Evolutionary conservation across 768 basidiomycete genomes (phyloP), one percentile per base, ranked within the genome.

Genomic region (Boletellus sp.): DNA sequence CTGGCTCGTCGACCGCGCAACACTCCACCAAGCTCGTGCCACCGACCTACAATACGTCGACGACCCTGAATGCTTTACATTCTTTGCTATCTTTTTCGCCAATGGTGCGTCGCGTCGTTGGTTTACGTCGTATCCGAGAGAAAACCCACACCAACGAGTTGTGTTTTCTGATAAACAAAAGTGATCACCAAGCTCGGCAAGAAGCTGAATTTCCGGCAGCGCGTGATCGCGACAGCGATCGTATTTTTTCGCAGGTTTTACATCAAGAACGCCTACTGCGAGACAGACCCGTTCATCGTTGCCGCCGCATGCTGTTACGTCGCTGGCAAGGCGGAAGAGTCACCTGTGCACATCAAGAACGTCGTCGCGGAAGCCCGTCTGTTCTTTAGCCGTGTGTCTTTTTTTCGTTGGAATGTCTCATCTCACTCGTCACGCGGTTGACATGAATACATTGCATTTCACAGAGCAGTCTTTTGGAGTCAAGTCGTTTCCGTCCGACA

Each of bases 201-300:
- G 71, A 86, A 86, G 54, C 76, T 94, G 35, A 72, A 74, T 36
- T 75, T 97, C 11, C 82, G 93, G 24, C 96, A 98, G 68, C 81
- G 94, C 37, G 91, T 90, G 4, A 89, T 94, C 48, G 92, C 95
- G 3, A 97, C 94, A 1, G 93, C 95, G 20, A 92, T 87, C 42
- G 87, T 97, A 35, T 98, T 92, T 71, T 96, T 98, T 69, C 83
- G 90, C 33, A 76, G 96, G n/a, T 98, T 97, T 71, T 99, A 98
- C 68, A 73, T 95, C 60, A 95, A 95, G 73, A 97, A 95, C 65
- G 78, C 84, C 8, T 95, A 94, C 63, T 93, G 90, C 72, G 94
- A 96, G 65, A 97, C 95, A 0, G 96, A 98, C 56, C 93, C 93
- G 0, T 94, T 90, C 60, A 75, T 94, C 49, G 94, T 97, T 43